Evolutionary conservation across 2,329 filamentous ascomycete species (phyloP).

Genomic region (Lomentospora prolificans): DNA sequence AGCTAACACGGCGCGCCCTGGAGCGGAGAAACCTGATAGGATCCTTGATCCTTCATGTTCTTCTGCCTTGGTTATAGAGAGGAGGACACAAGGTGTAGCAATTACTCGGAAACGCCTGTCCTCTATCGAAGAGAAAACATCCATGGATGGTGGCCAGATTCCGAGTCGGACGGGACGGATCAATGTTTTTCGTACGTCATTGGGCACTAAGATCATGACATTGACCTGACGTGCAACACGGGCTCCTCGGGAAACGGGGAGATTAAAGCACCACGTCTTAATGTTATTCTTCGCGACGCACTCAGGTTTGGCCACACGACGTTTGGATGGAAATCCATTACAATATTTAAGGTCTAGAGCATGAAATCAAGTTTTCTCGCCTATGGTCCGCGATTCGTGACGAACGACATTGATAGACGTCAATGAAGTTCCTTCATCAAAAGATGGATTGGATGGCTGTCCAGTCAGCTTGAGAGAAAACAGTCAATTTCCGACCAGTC

Average conservation of each 20-base stretch:
- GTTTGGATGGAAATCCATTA: too few relatives aligned
- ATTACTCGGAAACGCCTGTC: too few relatives aligned
- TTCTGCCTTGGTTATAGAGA: not conserved
- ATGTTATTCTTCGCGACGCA: not conserved
- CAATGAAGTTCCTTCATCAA: too few relatives aligned
- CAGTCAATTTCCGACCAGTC: constrained; percentile 4
- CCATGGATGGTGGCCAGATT: too few relatives aligned
- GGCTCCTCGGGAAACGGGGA: not conserved
- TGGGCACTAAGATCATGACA: not conserved
- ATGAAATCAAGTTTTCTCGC: too few relatives aligned
- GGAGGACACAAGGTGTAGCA: not conserved
- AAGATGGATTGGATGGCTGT: too few relatives aligned
- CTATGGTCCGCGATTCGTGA: too few relatives aligned
- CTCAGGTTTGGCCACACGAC: too few relatives aligned
- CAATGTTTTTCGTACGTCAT: not conserved
- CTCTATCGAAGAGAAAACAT: too few relatives aligned
- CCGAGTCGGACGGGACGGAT: too few relatives aligned
- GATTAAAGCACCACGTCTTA: not conserved
- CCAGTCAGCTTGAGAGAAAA: not conserved
- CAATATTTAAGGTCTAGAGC: too few relatives aligned
- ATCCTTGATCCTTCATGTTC: not conserved
- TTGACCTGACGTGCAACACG: not conserved
- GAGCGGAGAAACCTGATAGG: not conserved
- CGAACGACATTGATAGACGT: not conserved
- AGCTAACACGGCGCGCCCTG: not conserved